Conservation (phyloP, 2,329 filamentous ascomycete genomes). For the Zelopaecilomyces penicillatus region DNA sequence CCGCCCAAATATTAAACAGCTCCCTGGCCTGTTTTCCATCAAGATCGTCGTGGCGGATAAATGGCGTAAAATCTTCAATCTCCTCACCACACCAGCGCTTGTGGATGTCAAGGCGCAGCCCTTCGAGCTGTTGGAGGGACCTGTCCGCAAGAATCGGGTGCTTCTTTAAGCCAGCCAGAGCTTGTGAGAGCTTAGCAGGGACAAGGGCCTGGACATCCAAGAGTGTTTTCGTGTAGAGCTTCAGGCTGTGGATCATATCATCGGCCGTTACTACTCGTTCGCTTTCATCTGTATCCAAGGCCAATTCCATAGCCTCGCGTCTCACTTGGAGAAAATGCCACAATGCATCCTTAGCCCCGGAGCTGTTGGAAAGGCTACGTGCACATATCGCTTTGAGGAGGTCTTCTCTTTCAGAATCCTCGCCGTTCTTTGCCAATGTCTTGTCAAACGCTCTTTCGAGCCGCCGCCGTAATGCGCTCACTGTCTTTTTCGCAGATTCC, state of each 20-base stretch:
- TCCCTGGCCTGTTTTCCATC: slow-evolving; percentile 51
- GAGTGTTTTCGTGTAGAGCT: slow-evolving; percentile 68
- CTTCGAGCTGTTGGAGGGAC: slow-evolving; percentile 56
- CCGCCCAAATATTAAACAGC: slow-evolving; percentile 56
- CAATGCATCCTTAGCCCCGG: slow-evolving; percentile 69
- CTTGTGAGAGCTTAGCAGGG: slow-evolving; percentile 61
- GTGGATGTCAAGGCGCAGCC: slow-evolving; percentile 68
- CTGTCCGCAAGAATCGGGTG: slow-evolving; percentile 64
- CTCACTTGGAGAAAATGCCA: slow-evolving; percentile 70
- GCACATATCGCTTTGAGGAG: slow-evolving; percentile 71
- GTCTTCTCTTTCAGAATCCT: slow-evolving; percentile 36
- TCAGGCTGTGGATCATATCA: slow-evolving; percentile 56
- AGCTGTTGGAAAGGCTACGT: slow-evolving; percentile 73
- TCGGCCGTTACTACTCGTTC: slow-evolving; percentile 29
- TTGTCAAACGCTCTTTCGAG: slow-evolving; percentile 62
- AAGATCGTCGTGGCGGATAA: slow-evolving; percentile 73
- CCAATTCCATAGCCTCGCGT: slow-evolving; percentile 55
- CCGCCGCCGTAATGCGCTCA: slow-evolving; percentile 53
- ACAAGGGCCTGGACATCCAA: slow-evolving; percentile 69
- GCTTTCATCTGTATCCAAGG: slow-evolving; percentile 46
- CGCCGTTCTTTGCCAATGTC: slow-evolving; percentile 55
- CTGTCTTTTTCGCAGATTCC: slow-evolving; percentile 54
- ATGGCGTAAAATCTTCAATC: slow-evolving; percentile 77
- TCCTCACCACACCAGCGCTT: slow-evolving; percentile 75
- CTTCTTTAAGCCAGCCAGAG: slow-evolving; percentile 60